These are phyloP conservation scores for Orbilia javanica DNA, from an alignment of 2,329 filamentous ascomycete genomes.

Conservation along the genomic window DNA sequence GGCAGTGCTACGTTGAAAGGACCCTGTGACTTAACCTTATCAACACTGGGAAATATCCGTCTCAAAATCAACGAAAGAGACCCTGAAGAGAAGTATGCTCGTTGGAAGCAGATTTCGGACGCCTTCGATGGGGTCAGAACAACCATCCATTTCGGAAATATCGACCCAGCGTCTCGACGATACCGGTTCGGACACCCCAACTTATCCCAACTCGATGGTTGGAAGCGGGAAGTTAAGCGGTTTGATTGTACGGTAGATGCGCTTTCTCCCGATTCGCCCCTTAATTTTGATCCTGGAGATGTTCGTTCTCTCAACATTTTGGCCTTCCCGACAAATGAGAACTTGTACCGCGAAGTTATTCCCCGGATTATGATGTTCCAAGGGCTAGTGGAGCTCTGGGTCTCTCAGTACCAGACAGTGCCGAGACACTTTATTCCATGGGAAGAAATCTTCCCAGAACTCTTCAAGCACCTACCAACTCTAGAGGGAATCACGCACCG, in stretches of 20 bases:
- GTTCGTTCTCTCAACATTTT: slow-evolving; percentile 5
- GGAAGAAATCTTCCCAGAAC: background rate
- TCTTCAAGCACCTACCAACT: background rate
- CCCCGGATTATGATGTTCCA: background rate
- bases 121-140: background rate
- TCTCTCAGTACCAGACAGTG: background rate
- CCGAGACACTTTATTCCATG: background rate
- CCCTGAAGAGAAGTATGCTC: background rate
- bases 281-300: background rate
- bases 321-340: background rate
- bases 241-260: background rate
- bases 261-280: background rate
- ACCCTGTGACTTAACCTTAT: background rate
- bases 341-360: background rate
- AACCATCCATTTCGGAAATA: background rate
- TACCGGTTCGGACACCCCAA: background rate
- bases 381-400: background rate
- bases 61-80: background rate
- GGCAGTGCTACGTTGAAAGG: background rate
- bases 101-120: background rate
- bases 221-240: background rate
- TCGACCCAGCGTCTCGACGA: background rate
- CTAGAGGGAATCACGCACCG: slow-evolving; percentile 4
- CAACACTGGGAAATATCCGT: background rate
- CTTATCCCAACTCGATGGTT: background rate